These are phyloP conservation scores for Nemania diffusa DNA, from an alignment of 2,329 filamentous ascomycete species.

Conservation along the genomic window DNA sequence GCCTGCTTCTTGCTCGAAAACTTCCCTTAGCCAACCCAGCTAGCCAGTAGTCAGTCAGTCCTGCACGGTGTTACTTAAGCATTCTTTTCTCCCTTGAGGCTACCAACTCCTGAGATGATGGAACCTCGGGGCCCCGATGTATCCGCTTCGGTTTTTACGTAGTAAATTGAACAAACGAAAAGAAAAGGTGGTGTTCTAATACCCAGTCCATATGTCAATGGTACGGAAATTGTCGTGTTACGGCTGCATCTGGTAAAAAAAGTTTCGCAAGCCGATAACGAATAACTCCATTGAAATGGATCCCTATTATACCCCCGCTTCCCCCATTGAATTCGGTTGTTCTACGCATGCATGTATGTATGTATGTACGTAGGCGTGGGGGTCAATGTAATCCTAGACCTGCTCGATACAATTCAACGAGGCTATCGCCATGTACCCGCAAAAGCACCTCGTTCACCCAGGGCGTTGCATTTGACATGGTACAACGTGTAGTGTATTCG, in stretches of 20 bases:
- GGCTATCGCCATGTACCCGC: constrained; percentile 11
- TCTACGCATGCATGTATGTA: constrained; percentile 2
- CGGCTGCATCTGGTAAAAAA: background rate
- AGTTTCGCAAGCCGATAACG: background rate
- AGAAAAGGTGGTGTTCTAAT: background rate
- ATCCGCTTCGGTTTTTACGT: background rate
- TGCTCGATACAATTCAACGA: constrained; percentile 1
- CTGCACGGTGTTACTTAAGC: background rate
- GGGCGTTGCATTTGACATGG: background rate
- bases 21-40: background rate
- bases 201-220: background rate
- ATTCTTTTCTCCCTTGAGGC: background rate
- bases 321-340: constrained; percentile 3
- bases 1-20: background rate
- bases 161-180: background rate
- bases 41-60: constrained; percentile 3
- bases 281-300: background rate
- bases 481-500: background rate
- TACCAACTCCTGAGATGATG: background rate
- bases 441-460: background rate
- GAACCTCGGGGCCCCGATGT: background rate
- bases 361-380: constrained; percentile 7
- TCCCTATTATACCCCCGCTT: background rate
- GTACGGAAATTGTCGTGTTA: background rate
- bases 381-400: background rate